Base-by-base conservation (phyloP, 1,284 basidiomycete species). In the Vanrija sp. region DNA sequence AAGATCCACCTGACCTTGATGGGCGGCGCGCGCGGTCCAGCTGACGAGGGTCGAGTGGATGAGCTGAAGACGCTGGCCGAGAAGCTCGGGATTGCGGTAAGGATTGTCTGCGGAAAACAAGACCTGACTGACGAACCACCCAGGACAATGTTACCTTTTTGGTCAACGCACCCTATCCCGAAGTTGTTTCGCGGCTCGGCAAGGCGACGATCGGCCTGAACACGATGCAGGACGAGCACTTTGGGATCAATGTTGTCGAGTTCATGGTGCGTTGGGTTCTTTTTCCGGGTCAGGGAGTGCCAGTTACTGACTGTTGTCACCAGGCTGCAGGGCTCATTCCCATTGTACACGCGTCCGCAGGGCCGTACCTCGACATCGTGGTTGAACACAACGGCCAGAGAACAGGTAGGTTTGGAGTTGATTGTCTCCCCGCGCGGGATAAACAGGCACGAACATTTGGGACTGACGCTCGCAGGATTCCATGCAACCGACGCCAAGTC, bases 221-320 rank as follows among this genome's bases (percentile, higher is more conserved):
- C 69, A 98, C 95, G 5, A 99, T 99, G 95, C 84, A 94, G 1
- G 94, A 98, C 70, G 96, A 99, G 75, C 95, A 99, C 73, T 98
- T 98, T 65, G 96, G 96, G 2, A 98, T 99, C 73, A 96, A 94
- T 66, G 83, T 99, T 18, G 95, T 98, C 8, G 95, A 99, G 73
- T 95, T 91, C 66, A 95, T 98, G 94, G 92, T 89, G 51, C 55
- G 83, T 73, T 38, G 12, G 7, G 5, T 21, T 5, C 40, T 34
- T 53, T 23, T 26, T 49, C 5, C 49, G 39, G 38, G 19, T 29
- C 15, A 6, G 54, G 49, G 38, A 40, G 42, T 43, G 25, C 9
- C 9, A 34, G 34, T 12, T 12, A 34, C 34, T 38, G 42, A 40
- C 19, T 39, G 49, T 61, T n/a, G 44, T 49, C 8, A 21, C 38